Percentiles rank a stretch among this genome's conserved stretches.
Evolutionary conservation across 1,284 basidiomycete genomes (phyloP).

Genomic region (Phlebopus sp.): DNA sequence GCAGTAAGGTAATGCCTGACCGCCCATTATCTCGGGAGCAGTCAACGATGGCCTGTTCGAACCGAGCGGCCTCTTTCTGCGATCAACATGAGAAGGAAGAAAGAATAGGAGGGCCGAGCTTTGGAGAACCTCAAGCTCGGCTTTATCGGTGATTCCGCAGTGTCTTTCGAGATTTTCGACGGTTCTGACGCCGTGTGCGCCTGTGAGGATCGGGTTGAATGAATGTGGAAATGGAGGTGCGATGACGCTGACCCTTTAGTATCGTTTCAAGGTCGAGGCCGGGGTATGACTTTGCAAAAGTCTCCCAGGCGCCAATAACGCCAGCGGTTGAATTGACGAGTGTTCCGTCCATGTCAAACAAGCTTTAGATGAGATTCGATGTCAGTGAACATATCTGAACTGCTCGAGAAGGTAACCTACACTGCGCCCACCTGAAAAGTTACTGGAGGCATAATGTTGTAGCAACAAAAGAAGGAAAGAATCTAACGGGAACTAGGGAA

Average conservation of each 20-base stretch:
- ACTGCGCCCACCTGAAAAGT: conserved; percentile 54
- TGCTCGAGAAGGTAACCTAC: conserved; percentile 34
- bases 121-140: conserved; percentile 57
- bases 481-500: not conserved
- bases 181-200: conserved; percentile 78
- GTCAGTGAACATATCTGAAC: conserved; percentile 9
- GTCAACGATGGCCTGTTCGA: conserved; percentile 65
- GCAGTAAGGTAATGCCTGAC: conserved; percentile 59
- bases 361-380: conserved; percentile 35
- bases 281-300: conserved; percentile 62
- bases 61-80: conserved; percentile 62
- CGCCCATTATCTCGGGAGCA: conserved; percentile 50
- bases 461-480: not conserved
- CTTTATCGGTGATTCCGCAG: conserved; percentile 68
- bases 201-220: conserved; percentile 38
- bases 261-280: conserved; percentile 59
- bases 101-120: not conserved
- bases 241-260: conserved; percentile 50
- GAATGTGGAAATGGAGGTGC: conserved; percentile 3
- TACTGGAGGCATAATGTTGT: conserved; percentile 41
- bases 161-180: conserved; percentile 72
- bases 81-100: conserved; percentile 1
- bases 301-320: conserved; percentile 72
- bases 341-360: conserved; percentile 82
- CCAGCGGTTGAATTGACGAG: conserved; percentile 72